Percentiles rank a stretch among this genome's conserved stretches.
Evolutionary conservation across 1,139 yeast genomes (phyloP).

Genomic region (Pichia sp.): DNA sequence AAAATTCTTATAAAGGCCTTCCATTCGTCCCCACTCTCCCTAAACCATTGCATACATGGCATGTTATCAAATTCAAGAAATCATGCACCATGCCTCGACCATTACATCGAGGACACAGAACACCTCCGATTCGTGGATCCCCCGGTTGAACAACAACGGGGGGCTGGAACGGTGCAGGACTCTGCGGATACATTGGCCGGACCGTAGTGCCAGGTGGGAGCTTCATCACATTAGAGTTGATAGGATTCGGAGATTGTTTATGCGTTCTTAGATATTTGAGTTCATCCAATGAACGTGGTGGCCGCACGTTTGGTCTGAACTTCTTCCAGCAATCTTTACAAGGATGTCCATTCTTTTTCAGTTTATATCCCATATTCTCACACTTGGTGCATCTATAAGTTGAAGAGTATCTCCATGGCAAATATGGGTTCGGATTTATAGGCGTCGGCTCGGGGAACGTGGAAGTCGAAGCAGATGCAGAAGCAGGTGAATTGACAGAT

Average conservation of each 20-base stretch:
- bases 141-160: conserved; percentile 60
- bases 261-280: conserved; percentile 11
- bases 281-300: conserved; percentile 13
- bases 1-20: conserved; percentile 7
- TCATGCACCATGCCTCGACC: conserved; percentile 55
- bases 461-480: too few relatives aligned
- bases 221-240: conserved; percentile 14
- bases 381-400: conserved; percentile 61
- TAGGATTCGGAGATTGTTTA: conserved; percentile 14
- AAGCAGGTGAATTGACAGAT: conserved; percentile 4
- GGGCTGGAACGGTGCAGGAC: not conserved
- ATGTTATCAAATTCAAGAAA: conserved; percentile 48
- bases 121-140: conserved; percentile 79
- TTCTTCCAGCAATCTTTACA: conserved; percentile 68
- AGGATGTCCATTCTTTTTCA: conserved; percentile 46
- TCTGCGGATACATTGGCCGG: conserved; percentile 1
- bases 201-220: conserved; percentile 17
- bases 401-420: conserved; percentile 65
- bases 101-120: conserved; percentile 67
- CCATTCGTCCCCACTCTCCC: conserved; percentile 41
- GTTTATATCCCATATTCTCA: conserved; percentile 64
- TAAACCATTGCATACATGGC: conserved; percentile 57
- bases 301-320: conserved; percentile 41
- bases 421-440: conserved; percentile 24
- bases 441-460: conserved; percentile 9